Conservation (phyloP, 306 rosid genomes). For the Inga laurina region DNA sequence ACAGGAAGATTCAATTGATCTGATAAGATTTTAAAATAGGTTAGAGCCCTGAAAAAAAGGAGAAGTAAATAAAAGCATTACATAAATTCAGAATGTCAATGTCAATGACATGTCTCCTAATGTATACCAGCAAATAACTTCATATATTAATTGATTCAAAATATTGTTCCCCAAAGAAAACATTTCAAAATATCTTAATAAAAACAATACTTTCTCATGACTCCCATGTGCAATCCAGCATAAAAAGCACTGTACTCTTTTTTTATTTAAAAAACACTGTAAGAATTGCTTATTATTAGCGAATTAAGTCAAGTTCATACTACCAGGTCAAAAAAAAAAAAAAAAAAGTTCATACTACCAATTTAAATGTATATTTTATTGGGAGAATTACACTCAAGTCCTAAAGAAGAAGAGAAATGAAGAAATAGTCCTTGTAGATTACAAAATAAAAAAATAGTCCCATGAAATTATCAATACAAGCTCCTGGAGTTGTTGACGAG, state of each 20-base stretch:
- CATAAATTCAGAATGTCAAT: not conserved
- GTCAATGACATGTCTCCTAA: not conserved
- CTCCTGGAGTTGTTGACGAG: too few species aligned
- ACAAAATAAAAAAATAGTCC: too few species aligned
- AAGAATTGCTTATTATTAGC: not conserved
- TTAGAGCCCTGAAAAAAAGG: not conserved
- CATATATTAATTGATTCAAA: not conserved
- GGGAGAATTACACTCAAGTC: too few species aligned
- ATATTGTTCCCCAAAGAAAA: not conserved
- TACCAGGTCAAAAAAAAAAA: not conserved
- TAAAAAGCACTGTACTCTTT: not conserved
- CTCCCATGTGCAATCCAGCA: constrained; percentile 12
- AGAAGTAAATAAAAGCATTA: not conserved
- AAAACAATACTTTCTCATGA: not conserved
- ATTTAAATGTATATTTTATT: not conserved
- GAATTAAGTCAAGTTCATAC: too few species aligned
- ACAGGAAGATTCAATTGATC: not conserved
- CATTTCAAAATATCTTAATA: not conserved
- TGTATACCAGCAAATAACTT: not conserved
- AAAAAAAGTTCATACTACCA: not conserved
- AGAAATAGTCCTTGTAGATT: too few species aligned
- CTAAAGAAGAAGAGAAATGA: too few species aligned
- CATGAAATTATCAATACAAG: too few species aligned
- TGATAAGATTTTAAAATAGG: not conserved
- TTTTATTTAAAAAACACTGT: not conserved